Evolutionary conservation across 1,284 basidiomycete genomes (phyloP), one percentile per base, ranked within the genome.

Genomic region (Ustilago sp.): DNA sequence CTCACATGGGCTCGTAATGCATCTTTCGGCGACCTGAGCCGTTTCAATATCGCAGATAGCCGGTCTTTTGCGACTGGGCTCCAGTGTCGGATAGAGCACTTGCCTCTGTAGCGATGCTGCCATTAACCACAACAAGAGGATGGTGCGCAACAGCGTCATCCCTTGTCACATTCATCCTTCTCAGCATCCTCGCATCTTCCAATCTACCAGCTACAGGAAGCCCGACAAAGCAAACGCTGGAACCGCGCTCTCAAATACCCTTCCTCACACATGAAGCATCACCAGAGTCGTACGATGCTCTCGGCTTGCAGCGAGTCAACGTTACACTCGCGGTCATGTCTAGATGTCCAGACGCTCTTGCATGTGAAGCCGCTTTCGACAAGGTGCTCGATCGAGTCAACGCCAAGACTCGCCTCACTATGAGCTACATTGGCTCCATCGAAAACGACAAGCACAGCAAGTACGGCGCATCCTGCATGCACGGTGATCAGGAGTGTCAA

Each of bases 281-380:
- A 9, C 6, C 57, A 2, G 38, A 53, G 2, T 39, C 53, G 3
- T 56, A 57, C 32, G 70, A 73, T 41, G 61, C 58, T 1, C 35
- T 60, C 23, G 70, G 64, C 6, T 6, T 63, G 13, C 69, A 76
- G 36, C 59, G 73, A 41, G 75, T 81, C 50, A 66, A 79, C 17
- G 68, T 81, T 38, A 77, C 71, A 8, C 61, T 80, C 13, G 80
- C 75, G 23, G 77, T 79, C 61, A 82, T 80, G 79, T 71, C 67
- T 12, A 67, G 65, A 31, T 82, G 80, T 59, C 79, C 80, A 4
- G 80, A 82, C 52, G 76, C 79, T 3, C 68, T 78, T 11, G 69
- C 67, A 17, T 80, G 77, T 59, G 80, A 80, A 55, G 61, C 77
- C 11, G 64, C 74, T 7, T 77, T 82, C 51, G 69, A 75, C 48